Conservation (phyloP, 306 rosid species). For the Biancaea sappan region DNA sequence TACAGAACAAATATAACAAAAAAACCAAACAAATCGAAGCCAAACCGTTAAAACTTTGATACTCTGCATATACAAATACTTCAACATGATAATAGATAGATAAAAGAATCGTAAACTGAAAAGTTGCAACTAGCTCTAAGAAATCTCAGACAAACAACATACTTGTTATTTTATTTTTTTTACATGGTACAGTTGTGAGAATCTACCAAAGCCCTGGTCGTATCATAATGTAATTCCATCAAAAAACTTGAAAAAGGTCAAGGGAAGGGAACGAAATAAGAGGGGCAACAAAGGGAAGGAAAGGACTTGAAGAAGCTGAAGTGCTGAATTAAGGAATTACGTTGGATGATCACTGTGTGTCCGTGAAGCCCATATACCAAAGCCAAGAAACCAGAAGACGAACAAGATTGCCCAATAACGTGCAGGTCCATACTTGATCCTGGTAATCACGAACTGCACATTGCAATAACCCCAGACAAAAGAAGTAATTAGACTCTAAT, state of each 20-base stretch:
- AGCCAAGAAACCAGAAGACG: conserved; percentile 93
- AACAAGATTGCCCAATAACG: conserved; percentile 97
- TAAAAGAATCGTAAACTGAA: not conserved
- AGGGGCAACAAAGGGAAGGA: not conserved
- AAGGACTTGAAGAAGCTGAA: conserved; percentile 3
- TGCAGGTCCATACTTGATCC: conserved; percentile 93
- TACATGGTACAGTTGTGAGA: conserved; percentile 31
- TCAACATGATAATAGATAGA: not conserved
- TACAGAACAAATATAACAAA: not conserved
- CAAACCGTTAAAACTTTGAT: not conserved
- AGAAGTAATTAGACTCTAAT: conserved; percentile 30
- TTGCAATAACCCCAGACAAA: conserved; percentile 46
- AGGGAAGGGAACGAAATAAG: conserved; percentile 6
- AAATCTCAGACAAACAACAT: conserved; percentile 3
- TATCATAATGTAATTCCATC: conserved; percentile 30
- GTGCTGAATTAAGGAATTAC: conserved; percentile 35
- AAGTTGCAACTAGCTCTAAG: not conserved
- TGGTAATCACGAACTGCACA: conserved; percentile 94
- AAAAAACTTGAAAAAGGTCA: conserved; percentile 23
- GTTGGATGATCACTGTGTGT: conserved; percentile 70
- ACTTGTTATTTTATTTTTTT: conserved; percentile 24
- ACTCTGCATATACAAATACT: not conserved
- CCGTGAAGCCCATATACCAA: conserved; percentile 96
- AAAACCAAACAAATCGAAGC: too few relatives aligned
- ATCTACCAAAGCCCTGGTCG: conserved; percentile 24